A percentile compares a stretch with the other conserved stretches of the same genome.
Evolutionary conservation across 768 basidiomycete species (phyloP).

Genomic region (Tylopilus balloui): DNA sequence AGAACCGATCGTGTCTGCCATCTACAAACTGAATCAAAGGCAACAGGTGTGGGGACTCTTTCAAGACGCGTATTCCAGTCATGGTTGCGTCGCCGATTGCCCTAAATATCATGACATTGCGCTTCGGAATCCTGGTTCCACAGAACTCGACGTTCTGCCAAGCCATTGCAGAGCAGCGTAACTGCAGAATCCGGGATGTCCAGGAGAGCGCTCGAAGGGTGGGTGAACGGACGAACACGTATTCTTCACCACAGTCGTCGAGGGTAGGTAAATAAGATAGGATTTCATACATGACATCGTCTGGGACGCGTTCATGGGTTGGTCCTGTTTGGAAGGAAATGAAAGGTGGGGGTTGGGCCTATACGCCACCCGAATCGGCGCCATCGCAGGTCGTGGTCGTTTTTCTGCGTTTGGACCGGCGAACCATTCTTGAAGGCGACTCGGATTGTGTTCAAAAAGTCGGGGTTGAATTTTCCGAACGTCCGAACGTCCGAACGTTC

Average conservation of each 20-base stretch:
- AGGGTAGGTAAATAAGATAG: too few relatives aligned
- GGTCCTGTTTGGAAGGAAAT: neutral
- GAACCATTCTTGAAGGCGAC: too few relatives aligned
- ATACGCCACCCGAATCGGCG: neutral
- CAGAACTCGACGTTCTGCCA: conserved; percentile 11
- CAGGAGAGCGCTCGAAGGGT: conserved; percentile 5
- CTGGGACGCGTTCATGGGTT: too few relatives aligned
- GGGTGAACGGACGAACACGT: neutral
- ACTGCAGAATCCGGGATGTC: conserved; percentile 7
- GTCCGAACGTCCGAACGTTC: too few relatives aligned
- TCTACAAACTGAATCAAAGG: conserved; percentile 6
- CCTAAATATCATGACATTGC: neutral
- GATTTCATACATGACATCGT: too few relatives aligned
- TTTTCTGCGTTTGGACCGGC: too few relatives aligned
- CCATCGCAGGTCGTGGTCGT: neutral
- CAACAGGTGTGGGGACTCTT: conserved; percentile 1
- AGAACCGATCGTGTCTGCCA: too few relatives aligned
- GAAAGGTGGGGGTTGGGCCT: neutral
- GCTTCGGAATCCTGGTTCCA: neutral
- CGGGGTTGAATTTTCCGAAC: too few relatives aligned
- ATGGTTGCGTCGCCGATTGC: neutral
- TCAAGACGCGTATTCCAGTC: neutral
- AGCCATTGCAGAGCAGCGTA: conserved; percentile 11
- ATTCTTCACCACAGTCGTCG: too few relatives aligned
- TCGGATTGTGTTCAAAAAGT: too few relatives aligned